A percentile compares a stretch with the other conserved stretches of the same genome.
Evolutionary conservation across 2,329 filamentous ascomycete genomes (phyloP).

Genomic region (Neoarthrinium moseri): DNA sequence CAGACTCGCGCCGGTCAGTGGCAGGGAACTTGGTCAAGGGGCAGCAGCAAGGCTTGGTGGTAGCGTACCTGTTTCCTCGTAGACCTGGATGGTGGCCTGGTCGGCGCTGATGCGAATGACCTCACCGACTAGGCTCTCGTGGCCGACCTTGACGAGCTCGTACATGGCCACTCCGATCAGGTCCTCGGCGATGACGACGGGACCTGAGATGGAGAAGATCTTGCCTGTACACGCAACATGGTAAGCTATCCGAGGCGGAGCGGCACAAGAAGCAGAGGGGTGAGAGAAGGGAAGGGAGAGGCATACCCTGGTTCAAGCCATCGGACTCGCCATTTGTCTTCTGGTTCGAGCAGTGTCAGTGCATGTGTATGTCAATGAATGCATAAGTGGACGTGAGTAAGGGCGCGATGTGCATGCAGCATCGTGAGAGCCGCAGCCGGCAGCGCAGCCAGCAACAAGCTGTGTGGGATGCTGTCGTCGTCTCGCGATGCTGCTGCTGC

Average conservation of each 20-base stretch:
- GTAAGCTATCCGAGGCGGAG: slow-evolving; percentile 11
- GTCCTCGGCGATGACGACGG: slow-evolving; percentile 94
- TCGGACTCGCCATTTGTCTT: slow-evolving; percentile 31
- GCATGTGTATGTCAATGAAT: too few relatives aligned
- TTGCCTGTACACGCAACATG: slow-evolving; percentile 47
- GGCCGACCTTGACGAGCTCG: slow-evolving; percentile 94
- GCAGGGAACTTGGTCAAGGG: slow-evolving; percentile 10
- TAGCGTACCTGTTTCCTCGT: slow-evolving; percentile 89
- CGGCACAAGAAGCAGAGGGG: too few relatives aligned
- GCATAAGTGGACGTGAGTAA: too few relatives aligned
- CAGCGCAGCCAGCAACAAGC: too few relatives aligned
- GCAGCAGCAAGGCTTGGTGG: not conserved
- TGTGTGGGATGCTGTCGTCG: too few relatives aligned
- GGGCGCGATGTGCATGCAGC: too few relatives aligned
- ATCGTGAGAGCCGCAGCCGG: too few relatives aligned
- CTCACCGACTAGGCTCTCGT: slow-evolving; percentile 90
- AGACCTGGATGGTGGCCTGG: slow-evolving; percentile 96
- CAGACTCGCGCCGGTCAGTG: slow-evolving; percentile 18
- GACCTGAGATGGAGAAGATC: slow-evolving; percentile 66
- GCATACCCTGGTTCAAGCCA: slow-evolving; percentile 26
- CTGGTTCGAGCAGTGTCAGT: slow-evolving; percentile 17
- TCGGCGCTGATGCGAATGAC: slow-evolving; percentile 97
- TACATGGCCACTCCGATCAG: slow-evolving; percentile 99
- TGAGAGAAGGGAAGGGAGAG: not conserved
- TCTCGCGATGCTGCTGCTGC: too few relatives aligned